Evolutionary conservation across 2,329 filamentous ascomycete genomes (phyloP).

Genomic region (Fusarium torreyae): DNA sequence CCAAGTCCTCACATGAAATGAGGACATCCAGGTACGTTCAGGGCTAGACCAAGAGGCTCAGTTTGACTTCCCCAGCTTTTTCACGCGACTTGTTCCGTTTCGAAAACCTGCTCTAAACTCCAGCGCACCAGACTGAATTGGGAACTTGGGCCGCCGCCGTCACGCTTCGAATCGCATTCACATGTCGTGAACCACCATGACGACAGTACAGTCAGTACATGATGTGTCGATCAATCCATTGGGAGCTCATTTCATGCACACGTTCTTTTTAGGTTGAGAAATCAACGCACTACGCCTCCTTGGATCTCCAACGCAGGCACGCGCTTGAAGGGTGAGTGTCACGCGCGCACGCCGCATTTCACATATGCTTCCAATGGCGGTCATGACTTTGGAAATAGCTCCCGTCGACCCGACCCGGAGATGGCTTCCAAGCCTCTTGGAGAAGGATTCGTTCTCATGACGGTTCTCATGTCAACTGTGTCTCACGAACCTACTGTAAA

Average conservation of each 20-base stretch:
- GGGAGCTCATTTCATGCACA: conserved; percentile 28
- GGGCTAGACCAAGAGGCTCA: conserved; percentile 10
- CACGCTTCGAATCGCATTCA: conserved; percentile 32
- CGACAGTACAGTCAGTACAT: conserved; percentile 6
- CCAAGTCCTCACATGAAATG: no score
- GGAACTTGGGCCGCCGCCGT: conserved; percentile 40
- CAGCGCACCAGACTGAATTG: conserved; percentile 39
- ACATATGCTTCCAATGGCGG: background rate
- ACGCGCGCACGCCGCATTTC: conserved; percentile 34
- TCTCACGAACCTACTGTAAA: background rate
- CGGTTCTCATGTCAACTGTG: conserved; percentile 1
- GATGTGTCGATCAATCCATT: conserved; percentile 32
- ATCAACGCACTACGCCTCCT: conserved; percentile 4
- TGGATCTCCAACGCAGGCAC: conserved; percentile 31
- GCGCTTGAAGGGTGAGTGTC: conserved; percentile 18
- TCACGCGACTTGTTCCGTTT: conserved; percentile 25
- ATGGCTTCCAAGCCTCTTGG: conserved; percentile 5
- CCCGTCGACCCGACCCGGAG: conserved; percentile 20
- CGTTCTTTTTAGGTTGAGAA: conserved; percentile 17
- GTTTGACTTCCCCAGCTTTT: conserved; percentile 43
- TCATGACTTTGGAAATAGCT: conserved; percentile 5
- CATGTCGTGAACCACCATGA: conserved; percentile 36
- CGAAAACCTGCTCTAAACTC: conserved; percentile 12
- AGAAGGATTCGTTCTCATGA: conserved; percentile 15
- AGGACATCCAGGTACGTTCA: background rate